phyloP scores from a whole-genome alignment of 345 rosid genomes.

The Salix arbutifolia region DNA sequence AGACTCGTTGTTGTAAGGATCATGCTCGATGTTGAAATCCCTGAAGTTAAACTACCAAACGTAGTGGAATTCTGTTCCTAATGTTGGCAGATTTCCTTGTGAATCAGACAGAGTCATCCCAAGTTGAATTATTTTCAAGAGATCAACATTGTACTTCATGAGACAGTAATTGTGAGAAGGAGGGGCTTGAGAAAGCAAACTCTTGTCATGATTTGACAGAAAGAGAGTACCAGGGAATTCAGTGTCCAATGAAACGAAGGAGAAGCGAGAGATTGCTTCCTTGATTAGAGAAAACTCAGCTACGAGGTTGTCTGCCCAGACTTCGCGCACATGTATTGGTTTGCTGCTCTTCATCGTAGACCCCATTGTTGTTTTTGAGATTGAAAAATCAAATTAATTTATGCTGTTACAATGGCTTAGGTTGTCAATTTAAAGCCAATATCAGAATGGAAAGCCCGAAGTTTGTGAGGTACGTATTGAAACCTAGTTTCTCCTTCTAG shows the following conservation, averaged over 20 bases:
- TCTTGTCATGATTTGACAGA: not conserved
- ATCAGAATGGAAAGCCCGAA: too few species aligned
- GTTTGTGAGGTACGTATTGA: too few species aligned
- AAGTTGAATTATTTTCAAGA: not conserved
- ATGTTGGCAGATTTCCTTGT: not conserved
- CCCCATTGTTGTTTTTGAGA: too few species aligned
- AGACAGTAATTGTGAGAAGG: not conserved
- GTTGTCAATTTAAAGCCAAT: too few species aligned
- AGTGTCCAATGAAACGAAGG: not conserved
- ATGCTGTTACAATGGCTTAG: too few species aligned
- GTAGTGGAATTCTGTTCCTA: not conserved
- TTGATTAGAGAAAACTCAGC: not conserved
- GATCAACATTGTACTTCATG: not conserved
- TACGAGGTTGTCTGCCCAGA: not conserved
- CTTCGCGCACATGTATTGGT: not conserved
- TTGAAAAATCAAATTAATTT: too few species aligned
- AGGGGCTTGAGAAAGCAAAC: not conserved
- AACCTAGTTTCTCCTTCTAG: not conserved
- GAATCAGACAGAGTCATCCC: not conserved
- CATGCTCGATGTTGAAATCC: not conserved
- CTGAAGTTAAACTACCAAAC: constrained; percentile 5
- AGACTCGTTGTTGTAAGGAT: not conserved
- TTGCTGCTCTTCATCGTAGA: too few species aligned
- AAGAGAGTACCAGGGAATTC: not conserved
- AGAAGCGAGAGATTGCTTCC: not conserved